A percentile compares a stretch with the other conserved stretches of the same genome.
Conservation (phyloP, 225 moss, liverwort and hornwort species). For the Thuidium tamariscinum region DNA sequence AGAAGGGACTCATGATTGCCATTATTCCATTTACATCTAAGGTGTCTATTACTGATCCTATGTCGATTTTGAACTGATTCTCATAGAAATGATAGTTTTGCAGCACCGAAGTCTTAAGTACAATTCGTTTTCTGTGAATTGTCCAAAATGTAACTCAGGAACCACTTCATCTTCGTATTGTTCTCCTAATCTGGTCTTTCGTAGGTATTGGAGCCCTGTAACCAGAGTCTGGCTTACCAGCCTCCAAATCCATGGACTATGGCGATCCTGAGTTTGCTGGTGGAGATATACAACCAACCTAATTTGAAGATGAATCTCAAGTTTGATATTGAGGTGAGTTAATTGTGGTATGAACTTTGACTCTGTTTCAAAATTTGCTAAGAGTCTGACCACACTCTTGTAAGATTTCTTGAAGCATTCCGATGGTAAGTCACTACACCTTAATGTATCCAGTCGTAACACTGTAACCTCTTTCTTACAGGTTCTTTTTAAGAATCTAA, state of each 20-base stretch:
- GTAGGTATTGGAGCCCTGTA: constrained; percentile 90
- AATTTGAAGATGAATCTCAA: constrained; percentile 96
- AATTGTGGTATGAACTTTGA: neutral
- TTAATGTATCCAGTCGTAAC: neutral
- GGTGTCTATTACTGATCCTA: constrained; percentile 16
- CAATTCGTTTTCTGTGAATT: neutral
- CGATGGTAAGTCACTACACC: neutral
- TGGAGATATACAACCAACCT: constrained; percentile 80
- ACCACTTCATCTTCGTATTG: neutral
- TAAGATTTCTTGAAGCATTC: neutral
- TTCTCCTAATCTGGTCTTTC: neutral
- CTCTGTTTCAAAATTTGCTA: neutral
- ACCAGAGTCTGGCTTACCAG: constrained; percentile 86
- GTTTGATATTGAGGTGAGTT: constrained; percentile 87
- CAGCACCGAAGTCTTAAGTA: neutral
- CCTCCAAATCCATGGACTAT: constrained; percentile 99
- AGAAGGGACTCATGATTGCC: constrained; percentile 95
- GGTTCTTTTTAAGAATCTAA: constrained; percentile 86
- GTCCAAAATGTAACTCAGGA: neutral
- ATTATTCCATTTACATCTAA: constrained; percentile 97
- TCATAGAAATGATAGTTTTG: neutral
- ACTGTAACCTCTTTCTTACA: constrained; percentile 2
- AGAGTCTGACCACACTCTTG: neutral
- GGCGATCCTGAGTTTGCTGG: constrained; percentile 80
- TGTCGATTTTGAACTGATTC: neutral